Base-by-base conservation (phyloP, 768 basidiomycete species). In the Cystobasidium ongulense region DNA sequence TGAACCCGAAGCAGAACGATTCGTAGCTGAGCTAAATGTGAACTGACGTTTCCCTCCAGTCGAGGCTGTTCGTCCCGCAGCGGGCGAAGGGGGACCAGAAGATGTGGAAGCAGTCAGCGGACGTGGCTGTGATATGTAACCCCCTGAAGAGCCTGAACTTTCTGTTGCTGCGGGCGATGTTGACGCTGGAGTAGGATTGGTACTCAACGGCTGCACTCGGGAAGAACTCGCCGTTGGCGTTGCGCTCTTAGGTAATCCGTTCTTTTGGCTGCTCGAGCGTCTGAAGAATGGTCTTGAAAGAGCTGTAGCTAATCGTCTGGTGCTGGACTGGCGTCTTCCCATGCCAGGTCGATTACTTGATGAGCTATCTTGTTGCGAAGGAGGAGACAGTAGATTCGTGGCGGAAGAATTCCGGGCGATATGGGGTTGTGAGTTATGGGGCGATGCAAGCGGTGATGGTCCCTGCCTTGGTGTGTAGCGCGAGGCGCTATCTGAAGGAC, bases 351-450 rank as follows among this genome's bases (percentile, higher is more conserved):
- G 29, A 18, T 23, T 27, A 11, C 13, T 50, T 53, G 36, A 67
- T 17, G 27, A 52, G 25, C 5, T 21, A 23, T 23, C 39, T 57
- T 64, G 15, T 65, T 50, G 54, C 63, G 67, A 21, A 63, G 73
- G 18, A 78, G 80, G 36, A 79, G 17, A 21, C 10, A 17, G 73
- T 75, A 59, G 27, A 59, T 23, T 59, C 17, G 57, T 17, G 7
- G 53, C 8, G 25, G 57, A 59, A 2, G 23, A 1, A 31, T 59
- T 59, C 29, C 57, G 38, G 27, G 63, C 35, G 29, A 10, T 39
- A 35, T 36, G 15, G 46, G 46, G 46, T 21, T 50, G 46, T 3
- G 46, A 50, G 15, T 50, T 11, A 8, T 50, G 46, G 23, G 63
- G 63, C 27, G 63, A 64, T 18, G 63, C 63, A n/a, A 46, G 63